Conservation (phyloP, 1,139 yeast species). For the Yamadazyma dendronema region DNA sequence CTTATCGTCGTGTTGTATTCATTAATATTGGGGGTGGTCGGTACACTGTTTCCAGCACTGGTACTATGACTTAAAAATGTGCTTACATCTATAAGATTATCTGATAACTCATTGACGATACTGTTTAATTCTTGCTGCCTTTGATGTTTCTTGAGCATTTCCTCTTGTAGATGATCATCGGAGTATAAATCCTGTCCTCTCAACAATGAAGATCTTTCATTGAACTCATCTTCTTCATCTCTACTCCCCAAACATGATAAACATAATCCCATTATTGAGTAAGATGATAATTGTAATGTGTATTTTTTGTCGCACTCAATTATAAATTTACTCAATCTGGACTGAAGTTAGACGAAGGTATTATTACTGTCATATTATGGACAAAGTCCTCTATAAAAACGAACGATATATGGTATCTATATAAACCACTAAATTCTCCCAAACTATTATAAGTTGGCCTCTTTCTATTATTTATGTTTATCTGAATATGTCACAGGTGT, state of each 20-base stretch:
- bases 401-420: too few relatives aligned
- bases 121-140: slow-evolving; percentile 42
- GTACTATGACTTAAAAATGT: slow-evolving; percentile 30
- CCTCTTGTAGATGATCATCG: slow-evolving; percentile 41
- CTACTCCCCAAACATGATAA: slow-evolving; percentile 44
- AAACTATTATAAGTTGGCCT: too few relatives aligned
- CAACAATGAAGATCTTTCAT: slow-evolving; percentile 39
- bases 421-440: too few relatives aligned
- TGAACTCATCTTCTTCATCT: slow-evolving; percentile 38
- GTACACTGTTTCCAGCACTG: slow-evolving; percentile 11
- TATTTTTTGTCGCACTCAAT: background rate
- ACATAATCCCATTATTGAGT: slow-evolving; percentile 42
- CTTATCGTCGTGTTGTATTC: slow-evolving; percentile 1
- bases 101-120: slow-evolving; percentile 44
- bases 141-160: slow-evolving; percentile 38
- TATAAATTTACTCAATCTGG: too few relatives aligned
- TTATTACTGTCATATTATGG: background rate
- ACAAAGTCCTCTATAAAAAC: background rate
- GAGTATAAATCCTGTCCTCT: slow-evolving; percentile 29
- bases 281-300: background rate
- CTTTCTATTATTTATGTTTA: too few relatives aligned
- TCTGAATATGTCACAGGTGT: too few relatives aligned
- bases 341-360: too few relatives aligned
- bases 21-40: slow-evolving; percentile 10
- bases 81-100: slow-evolving; percentile 44